phyloP scores from a whole-genome alignment of 1,284 basidiomycete genomes.

The Trichosporon coremiiforme region DNA sequence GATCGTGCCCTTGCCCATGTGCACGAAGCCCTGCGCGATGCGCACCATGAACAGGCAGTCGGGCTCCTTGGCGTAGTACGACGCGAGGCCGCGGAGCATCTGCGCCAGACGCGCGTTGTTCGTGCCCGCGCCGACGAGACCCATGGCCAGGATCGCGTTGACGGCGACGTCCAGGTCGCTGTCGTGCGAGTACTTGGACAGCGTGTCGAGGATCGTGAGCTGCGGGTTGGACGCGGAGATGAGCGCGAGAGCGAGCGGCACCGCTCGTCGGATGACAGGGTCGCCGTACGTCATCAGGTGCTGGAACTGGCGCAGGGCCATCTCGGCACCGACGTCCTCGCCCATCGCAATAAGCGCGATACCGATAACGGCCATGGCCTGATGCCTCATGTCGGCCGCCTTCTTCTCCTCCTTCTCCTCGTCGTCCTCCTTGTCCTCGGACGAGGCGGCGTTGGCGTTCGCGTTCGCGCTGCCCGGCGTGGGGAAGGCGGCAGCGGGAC shows the following conservation, averaged over 20 bases:
- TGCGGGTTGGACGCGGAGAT: slow-evolving; percentile 95
- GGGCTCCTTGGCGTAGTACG: slow-evolving; percentile 96
- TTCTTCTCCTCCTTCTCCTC: slow-evolving; percentile 55
- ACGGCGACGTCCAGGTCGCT: slow-evolving; percentile 93
- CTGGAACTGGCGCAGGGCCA: slow-evolving; percentile 92
- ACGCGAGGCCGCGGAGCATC: slow-evolving; percentile 94
- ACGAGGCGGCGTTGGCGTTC: slow-evolving; percentile 26
- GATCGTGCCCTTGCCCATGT: slow-evolving; percentile 99
- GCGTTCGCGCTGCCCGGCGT: slow-evolving; percentile 27
- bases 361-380: slow-evolving; percentile 90
- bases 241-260: slow-evolving; percentile 95
- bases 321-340: slow-evolving; percentile 96
- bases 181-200: slow-evolving; percentile 99
- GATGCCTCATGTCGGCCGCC: slow-evolving; percentile 72
- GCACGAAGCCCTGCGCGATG: slow-evolving; percentile 91
- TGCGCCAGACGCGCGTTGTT: slow-evolving; percentile 98
- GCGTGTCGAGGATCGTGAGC: slow-evolving; percentile 91
- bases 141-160: slow-evolving; percentile 99
- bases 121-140: slow-evolving; percentile 93
- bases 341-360: slow-evolving; percentile 97
- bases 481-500: slow-evolving; percentile 19
- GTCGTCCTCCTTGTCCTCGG: slow-evolving; percentile 46
- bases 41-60: slow-evolving; percentile 97
- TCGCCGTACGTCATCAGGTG: slow-evolving; percentile 99
- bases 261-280: slow-evolving; percentile 83